phyloP scores from a whole-genome alignment of 2,329 filamentous ascomycete genomes.

The Aspergillus ruber region DNA sequence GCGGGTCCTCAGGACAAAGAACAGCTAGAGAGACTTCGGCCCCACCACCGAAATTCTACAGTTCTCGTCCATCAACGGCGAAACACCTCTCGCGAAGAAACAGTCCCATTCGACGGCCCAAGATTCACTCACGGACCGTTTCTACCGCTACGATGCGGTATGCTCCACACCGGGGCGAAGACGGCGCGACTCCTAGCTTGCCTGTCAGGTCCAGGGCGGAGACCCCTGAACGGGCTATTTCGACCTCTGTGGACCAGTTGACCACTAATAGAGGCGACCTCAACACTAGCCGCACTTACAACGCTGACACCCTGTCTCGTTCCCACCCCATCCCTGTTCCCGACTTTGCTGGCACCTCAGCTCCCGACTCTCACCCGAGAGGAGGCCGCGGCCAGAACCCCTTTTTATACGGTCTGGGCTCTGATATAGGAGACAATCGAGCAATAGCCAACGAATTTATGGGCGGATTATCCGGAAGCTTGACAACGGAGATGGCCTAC shows the following conservation, averaged over 20 bases:
- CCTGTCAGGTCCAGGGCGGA: constrained; percentile 16
- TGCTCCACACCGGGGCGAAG: constrained; percentile 54
- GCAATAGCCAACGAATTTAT: constrained; percentile 57
- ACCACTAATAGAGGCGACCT: constrained; percentile 38
- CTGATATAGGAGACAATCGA: constrained; percentile 61
- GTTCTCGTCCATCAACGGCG: constrained; percentile 38
- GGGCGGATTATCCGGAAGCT: constrained; percentile 63
- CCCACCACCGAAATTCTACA: constrained; percentile 30
- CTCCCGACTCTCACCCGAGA: constrained; percentile 33
- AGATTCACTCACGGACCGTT: constrained; percentile 61
- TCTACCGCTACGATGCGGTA: constrained; percentile 82
- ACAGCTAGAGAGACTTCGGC: constrained; percentile 10
- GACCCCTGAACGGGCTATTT: constrained; percentile 33
- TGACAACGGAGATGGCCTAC: constrained; percentile 74
- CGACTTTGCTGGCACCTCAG: constrained; percentile 50
- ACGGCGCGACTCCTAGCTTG: constrained; percentile 19
- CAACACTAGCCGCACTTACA: constrained; percentile 45
- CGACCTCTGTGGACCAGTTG: constrained; percentile 28
- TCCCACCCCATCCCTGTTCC: constrained; percentile 51
- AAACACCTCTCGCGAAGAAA: constrained; percentile 32
- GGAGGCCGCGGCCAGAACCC: constrained; percentile 49
- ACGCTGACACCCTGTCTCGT: constrained; percentile 47
- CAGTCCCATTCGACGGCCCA: constrained; percentile 30
- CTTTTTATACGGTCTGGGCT: constrained; percentile 66
- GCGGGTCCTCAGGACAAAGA: constrained; percentile 6